phyloP scores from a whole-genome alignment of 2,329 filamentous ascomycete genomes.

The Orbilia quercus region DNA sequence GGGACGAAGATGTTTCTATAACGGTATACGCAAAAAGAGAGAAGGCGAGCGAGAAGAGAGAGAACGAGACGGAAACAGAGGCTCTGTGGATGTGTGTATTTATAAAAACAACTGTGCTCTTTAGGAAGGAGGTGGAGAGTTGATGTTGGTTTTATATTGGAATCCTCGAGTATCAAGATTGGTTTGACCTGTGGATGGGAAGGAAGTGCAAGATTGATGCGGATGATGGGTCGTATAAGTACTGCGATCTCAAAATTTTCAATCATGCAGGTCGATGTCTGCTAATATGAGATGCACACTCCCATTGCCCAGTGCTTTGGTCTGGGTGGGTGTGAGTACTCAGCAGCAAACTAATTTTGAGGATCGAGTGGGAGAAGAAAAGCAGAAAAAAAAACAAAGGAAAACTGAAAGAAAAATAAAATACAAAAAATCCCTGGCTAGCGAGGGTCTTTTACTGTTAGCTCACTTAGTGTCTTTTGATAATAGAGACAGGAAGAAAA shows the following conservation, averaged over 20 bases:
- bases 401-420: slow-evolving; percentile 2
- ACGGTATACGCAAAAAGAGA: slow-evolving; percentile 40
- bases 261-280: slow-evolving; percentile 53
- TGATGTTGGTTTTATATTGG: slow-evolving; percentile 52
- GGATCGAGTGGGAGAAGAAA: slow-evolving; percentile 8
- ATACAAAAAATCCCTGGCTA: slow-evolving; percentile 2
- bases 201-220: slow-evolving; percentile 56
- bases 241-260: slow-evolving; percentile 54
- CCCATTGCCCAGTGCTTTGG: background rate
- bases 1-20: slow-evolving; percentile 49
- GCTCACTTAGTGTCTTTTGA: background rate
- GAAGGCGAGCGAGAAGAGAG: too few relatives aligned
- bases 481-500: slow-evolving; percentile 1
- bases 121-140: slow-evolving; percentile 53
- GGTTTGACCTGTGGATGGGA: slow-evolving; percentile 47
- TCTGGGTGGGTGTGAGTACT: background rate
- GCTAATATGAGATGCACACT: slow-evolving; percentile 51
- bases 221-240: slow-evolving; percentile 58
- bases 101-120: slow-evolving; percentile 45
- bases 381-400: slow-evolving; percentile 9
- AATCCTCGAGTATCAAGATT: slow-evolving; percentile 50
- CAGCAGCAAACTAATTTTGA: background rate
- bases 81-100: slow-evolving; percentile 21
- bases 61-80: too few relatives aligned
- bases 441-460: slow-evolving; percentile 3